Evolutionary conservation across 805 yeast species (phyloP).

Genomic region (Cyberlindnera mycetangii): DNA sequence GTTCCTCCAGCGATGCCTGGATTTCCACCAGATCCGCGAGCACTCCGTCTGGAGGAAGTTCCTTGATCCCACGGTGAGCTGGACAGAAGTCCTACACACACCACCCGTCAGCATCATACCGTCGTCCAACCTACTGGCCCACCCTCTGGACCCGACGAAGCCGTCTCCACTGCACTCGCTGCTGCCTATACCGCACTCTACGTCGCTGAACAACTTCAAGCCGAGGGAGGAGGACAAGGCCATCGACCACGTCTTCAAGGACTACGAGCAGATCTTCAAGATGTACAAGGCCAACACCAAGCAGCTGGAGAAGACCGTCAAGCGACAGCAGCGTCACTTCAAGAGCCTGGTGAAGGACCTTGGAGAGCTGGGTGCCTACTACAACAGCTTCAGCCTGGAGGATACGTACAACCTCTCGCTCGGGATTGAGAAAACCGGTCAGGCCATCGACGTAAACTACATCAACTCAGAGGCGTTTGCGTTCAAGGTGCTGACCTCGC

Average conservation of each 20-base stretch:
- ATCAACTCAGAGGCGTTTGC: conserved; percentile 46
- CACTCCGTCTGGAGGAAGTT: conserved; percentile 71
- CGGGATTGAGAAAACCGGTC: conserved; percentile 78
- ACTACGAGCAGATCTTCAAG: conserved; percentile 27
- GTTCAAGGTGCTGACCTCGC: conserved; percentile 32
- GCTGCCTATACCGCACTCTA: conserved; percentile 57
- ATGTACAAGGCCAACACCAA: conserved; percentile 25
- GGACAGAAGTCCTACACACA: conserved; percentile 68
- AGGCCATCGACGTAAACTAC: conserved; percentile 72
- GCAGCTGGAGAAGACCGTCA: conserved; percentile 22
- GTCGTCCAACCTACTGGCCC: conserved; percentile 49
- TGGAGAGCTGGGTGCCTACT: conserved; percentile 74
- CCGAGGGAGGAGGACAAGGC: conserved; percentile 19
- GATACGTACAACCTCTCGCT: conserved; percentile 42
- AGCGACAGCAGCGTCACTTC: conserved; percentile 33
- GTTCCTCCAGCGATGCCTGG: conserved; percentile 74
- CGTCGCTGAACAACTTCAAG: conserved; percentile 29
- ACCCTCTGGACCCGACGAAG: conserved; percentile 57
- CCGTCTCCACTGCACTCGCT: conserved; percentile 58
- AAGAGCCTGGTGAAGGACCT: conserved; percentile 61
- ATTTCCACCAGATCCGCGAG: conserved; percentile 51
- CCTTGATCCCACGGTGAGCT: conserved; percentile 78
- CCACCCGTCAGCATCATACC: conserved; percentile 57
- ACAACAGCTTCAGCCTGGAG: conserved; percentile 58
- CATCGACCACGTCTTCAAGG: conserved; percentile 21